Percentiles rank a stretch among this genome's conserved stretches.
phyloP scores from a whole-genome alignment of 2,329 filamentous ascomycete genomes.

The Talaromyces piceae region DNA sequence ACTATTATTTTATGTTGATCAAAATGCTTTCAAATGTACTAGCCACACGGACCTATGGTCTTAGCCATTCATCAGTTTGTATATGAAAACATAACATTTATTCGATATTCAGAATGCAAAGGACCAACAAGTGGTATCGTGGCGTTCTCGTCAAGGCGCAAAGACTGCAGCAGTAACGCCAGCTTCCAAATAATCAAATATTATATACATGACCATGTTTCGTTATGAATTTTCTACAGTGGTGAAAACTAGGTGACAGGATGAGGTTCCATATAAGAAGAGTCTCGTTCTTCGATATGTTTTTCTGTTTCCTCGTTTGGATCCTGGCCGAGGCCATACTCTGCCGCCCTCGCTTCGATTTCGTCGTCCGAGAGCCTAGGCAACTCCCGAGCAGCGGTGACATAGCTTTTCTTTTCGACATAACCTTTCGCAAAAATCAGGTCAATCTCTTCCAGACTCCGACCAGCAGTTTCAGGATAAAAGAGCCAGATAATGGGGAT shows the following conservation, averaged over 20 bases:
- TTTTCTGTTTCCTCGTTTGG: conserved; percentile 6
- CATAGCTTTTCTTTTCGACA: conserved; percentile 35
- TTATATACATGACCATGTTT: too few species aligned
- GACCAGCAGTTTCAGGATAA: conserved; percentile 45
- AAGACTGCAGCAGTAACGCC: not conserved
- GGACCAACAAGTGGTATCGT: not conserved
- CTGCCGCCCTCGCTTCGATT: conserved; percentile 25
- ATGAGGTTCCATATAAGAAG: not conserved
- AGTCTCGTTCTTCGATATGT: conserved; percentile 4
- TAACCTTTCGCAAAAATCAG: conserved; percentile 40
- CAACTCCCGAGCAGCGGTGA: conserved; percentile 25
- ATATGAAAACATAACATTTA: too few species aligned
- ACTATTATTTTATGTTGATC: too few species aligned
- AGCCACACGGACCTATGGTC: too few species aligned
- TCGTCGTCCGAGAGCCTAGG: conserved; percentile 29
- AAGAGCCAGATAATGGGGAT: conserved; percentile 49
- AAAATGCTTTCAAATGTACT: too few species aligned
- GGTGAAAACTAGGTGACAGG: not conserved
- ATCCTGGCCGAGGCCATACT: conserved; percentile 18
- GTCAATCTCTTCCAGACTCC: conserved; percentile 39
- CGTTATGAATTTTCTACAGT: too few species aligned
- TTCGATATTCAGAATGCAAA: too few species aligned
- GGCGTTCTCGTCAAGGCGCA: not conserved
- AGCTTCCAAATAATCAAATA: not conserved
- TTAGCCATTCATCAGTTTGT: too few species aligned